Base-by-base conservation (phyloP, 2,329 filamentous ascomycete genomes). In the Xylaria sp. region DNA sequence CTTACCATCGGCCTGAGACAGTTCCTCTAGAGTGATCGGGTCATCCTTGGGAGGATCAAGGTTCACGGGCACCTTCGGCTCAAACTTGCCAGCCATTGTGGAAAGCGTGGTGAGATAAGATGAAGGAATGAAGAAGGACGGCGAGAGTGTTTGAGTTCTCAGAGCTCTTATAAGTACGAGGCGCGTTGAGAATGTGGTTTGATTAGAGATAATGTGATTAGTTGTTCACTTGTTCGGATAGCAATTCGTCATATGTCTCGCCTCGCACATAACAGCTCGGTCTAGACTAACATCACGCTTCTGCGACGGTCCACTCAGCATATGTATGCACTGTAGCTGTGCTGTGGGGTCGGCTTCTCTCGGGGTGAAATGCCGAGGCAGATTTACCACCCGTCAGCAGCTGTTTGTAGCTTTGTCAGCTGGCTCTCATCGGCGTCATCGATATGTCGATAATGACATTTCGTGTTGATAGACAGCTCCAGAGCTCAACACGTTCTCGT, bases 41-140 rank as follows among this genome's bases (percentile, higher is more conserved):
- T 97, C 93, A 73, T 92, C 85, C 79, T 96, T 98, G 13, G 95
- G 95, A 37, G 92, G 89, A 60, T 90, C 83, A 61, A 99, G 86
- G 59, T 88, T 79, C 62, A 95, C 89, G 3, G 91, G 85, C 27
- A 81, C 80, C 78, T 95, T 96, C 43, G 92, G 92, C 74, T 91
- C 89, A 71, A 96, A 96, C 70, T 85, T 89, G 66, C 83, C 85
- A 63, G 82, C 75, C 85, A 87, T 88, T 64, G 60, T 77, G 59
- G 53, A 48, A 33, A 38, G 29, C 33, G 4, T 27, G 19, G n/a
- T 31, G 38, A 31, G 51, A 54, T 58, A 25, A 27, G 31, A 21
- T 19, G 25, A 47, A 17, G 11, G 17, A 15, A 41, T 33, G 43
- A 41, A 21, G 4, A 44, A 47, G 7, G 21, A n/a, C 31, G n/a